Conservation (phyloP, 768 basidiomycete genomes). For the Termitomyces sp. region DNA sequence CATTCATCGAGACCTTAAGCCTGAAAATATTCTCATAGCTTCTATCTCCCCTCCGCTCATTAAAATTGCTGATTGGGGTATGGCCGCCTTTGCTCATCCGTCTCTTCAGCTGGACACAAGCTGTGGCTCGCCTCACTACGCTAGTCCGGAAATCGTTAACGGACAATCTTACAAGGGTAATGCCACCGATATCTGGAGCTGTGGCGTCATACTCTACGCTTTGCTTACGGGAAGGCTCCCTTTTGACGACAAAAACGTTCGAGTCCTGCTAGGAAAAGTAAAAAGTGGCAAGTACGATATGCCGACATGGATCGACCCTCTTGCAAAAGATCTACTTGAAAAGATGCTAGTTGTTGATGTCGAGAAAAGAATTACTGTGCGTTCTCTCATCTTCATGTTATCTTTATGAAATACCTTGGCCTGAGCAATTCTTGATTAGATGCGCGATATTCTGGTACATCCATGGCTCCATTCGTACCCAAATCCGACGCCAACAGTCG, state of each 20-base stretch:
- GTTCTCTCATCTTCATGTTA: conserved; percentile 15
- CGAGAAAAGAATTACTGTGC: conserved; percentile 70
- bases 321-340: conserved; percentile 76
- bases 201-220: conserved; percentile 89
- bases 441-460: conserved; percentile 79
- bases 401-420: not conserved
- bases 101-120: conserved; percentile 85
- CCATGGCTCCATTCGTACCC: conserved; percentile 61
- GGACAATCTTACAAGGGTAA: conserved; percentile 86
- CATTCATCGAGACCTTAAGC: conserved; percentile 96
- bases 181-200: conserved; percentile 95
- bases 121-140: conserved; percentile 96
- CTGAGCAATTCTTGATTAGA: conserved; percentile 37
- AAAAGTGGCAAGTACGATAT: conserved; percentile 82
- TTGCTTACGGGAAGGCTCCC: conserved; percentile 87
- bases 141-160: conserved; percentile 93
- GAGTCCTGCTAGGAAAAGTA: conserved; percentile 76
- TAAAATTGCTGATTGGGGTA: conserved; percentile 98
- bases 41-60: conserved; percentile 74
- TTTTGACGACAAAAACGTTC: conserved; percentile 88
- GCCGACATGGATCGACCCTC: conserved; percentile 73
- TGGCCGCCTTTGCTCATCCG: conserved; percentile 93
- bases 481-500: conserved; percentile 17
- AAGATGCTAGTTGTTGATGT: conserved; percentile 90
- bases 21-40: conserved; percentile 93